These are phyloP conservation scores for Ophioceras dolichostomum DNA, from an alignment of 2,329 filamentous ascomycete genomes.

Conservation along the genomic window DNA sequence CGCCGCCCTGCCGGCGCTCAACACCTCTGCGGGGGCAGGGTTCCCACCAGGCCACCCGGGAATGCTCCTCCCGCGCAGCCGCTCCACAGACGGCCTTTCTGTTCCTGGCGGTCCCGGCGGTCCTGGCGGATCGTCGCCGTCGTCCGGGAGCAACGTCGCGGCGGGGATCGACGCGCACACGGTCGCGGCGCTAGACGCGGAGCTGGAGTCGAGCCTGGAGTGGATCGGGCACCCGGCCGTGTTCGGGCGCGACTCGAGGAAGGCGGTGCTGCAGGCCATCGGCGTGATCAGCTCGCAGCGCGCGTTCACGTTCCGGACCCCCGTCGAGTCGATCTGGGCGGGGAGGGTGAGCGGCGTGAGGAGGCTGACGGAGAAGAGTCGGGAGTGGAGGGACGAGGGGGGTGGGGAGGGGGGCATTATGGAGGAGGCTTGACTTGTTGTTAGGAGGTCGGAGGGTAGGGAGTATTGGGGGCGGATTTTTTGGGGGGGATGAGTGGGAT, in stretches of 20 bases:
- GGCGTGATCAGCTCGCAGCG: slow-evolving; percentile 93
- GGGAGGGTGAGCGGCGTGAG: slow-evolving; percentile 70
- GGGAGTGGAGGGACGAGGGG: slow-evolving; percentile 83
- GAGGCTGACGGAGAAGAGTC: slow-evolving; percentile 67
- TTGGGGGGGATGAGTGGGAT: no score
- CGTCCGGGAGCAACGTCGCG: slow-evolving; percentile 12
- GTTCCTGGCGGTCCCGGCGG: slow-evolving; percentile 6
- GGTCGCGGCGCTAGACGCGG: slow-evolving; percentile 77
- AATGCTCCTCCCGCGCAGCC: slow-evolving; percentile 33
- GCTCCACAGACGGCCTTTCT: slow-evolving; percentile 42
- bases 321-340: slow-evolving; percentile 84
- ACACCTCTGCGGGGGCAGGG: no score
- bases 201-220: slow-evolving; percentile 81
- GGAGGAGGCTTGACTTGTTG: slow-evolving; percentile 37
- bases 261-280: slow-evolving; percentile 91
- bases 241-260: slow-evolving; percentile 85
- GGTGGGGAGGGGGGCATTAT: slow-evolving; percentile 58
- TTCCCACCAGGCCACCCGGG: slow-evolving; percentile 17
- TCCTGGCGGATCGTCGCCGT: background rate
- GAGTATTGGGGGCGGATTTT: no score
- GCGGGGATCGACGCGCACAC: slow-evolving; percentile 74
- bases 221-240: slow-evolving; percentile 98
- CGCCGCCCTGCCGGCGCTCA: slow-evolving; percentile 14
- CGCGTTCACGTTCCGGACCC: slow-evolving; percentile 84
- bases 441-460: no score